These are phyloP conservation scores for Urochloa ruziziensis DNA, from an alignment of 176 grass and related monocot genomes.

Conservation along the genomic window DNA sequence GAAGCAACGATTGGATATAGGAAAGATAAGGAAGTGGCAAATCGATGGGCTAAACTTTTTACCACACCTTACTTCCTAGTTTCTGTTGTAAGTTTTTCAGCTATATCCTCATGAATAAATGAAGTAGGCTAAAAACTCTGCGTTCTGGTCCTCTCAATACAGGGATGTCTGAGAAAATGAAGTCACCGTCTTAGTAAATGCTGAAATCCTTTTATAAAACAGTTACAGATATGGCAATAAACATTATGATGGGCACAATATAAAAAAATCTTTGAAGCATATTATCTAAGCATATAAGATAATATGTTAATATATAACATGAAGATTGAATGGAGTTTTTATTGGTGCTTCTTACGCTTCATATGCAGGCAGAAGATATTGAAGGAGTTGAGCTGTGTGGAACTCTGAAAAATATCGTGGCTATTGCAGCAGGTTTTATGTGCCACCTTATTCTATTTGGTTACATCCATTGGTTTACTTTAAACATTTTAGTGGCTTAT, in stretches of 20 bases:
- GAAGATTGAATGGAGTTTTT: neutral
- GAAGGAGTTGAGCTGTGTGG: conserved; percentile 96
- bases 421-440: conserved; percentile 84
- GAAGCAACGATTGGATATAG: conserved; percentile 95
- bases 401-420: conserved; percentile 94
- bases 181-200: neutral
- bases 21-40: conserved; percentile 75
- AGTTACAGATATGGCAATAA: neutral
- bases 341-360: neutral
- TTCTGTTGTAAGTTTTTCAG: conserved; percentile 55
- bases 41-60: conserved; percentile 71
- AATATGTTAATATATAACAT: neutral
- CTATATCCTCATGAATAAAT: neutral
- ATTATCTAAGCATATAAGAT: neutral
- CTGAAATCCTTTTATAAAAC: neutral
- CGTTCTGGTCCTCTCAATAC: neutral
- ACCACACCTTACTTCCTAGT: conserved; percentile 83
- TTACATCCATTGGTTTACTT: conserved; percentile 19
- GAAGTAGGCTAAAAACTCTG: neutral
- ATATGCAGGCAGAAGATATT: conserved; percentile 80
- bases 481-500: conserved; percentile 13
- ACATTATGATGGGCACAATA: neutral
- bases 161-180: neutral
- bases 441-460: neutral
- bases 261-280: neutral